These are phyloP conservation scores for Vararia minispora DNA, from an alignment of 768 basidiomycete genomes.

Conservation along the genomic window DNA sequence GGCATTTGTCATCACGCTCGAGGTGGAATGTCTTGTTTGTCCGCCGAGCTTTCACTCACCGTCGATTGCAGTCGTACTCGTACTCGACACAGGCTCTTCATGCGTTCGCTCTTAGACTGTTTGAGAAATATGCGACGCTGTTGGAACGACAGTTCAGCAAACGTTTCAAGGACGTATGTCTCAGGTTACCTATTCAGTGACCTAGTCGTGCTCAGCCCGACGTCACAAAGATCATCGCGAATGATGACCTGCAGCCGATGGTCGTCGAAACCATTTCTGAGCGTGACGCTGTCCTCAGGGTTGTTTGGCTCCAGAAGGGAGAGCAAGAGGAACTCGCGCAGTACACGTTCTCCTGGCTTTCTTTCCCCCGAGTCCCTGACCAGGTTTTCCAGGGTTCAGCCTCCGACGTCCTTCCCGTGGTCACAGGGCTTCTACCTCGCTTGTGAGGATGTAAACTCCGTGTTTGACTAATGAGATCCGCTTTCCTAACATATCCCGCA, in stretches of 20 bases:
- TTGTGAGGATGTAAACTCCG: conserved; percentile 66
- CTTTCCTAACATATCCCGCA: conserved; percentile 21
- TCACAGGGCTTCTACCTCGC: conserved; percentile 93
- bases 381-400: conserved; percentile 35
- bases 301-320: conserved; percentile 69
- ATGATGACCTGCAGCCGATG: conserved; percentile 91
- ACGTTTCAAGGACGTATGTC: conserved; percentile 67
- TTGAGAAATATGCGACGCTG: conserved; percentile 80
- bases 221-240: conserved; percentile 54
- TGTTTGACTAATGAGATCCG: background rate
- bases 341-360: conserved; percentile 23
- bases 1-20: conserved; percentile 83
- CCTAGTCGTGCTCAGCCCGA: background rate
- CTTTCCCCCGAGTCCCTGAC: background rate
- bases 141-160: conserved; percentile 72
- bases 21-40: conserved; percentile 37
- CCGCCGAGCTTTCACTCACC: background rate
- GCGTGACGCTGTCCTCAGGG: conserved; percentile 60
- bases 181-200: background rate
- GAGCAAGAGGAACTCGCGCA: conserved; percentile 49
- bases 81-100: conserved; percentile 81
- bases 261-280: conserved; percentile 49
- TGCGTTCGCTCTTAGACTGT: conserved; percentile 74
- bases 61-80: conserved; percentile 49
- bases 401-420: conserved; percentile 80